phyloP scores from a whole-genome alignment of 78 protist genomes.

The Tieghemostelium lacteum region DNA sequence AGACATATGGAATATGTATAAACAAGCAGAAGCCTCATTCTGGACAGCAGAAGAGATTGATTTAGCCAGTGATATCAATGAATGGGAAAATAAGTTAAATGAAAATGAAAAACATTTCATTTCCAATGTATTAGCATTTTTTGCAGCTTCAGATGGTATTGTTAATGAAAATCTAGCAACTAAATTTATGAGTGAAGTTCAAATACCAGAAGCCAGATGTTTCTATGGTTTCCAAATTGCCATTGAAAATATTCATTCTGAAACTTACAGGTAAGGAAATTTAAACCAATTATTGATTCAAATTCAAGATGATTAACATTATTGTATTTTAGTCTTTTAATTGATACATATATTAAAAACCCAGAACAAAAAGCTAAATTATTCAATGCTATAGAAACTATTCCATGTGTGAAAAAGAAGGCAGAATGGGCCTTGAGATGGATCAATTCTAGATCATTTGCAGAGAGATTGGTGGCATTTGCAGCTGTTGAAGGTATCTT shows the following conservation, averaged over 20 bases:
- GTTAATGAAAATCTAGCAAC: conserved; percentile 97
- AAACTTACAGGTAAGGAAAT: conserved; percentile 86
- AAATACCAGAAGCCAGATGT: conserved; percentile 98
- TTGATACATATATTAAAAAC: conserved; percentile 96
- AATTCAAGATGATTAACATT: not conserved
- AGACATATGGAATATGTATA: conserved; percentile 95
- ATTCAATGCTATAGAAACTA: conserved; percentile 94
- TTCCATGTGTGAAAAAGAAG: conserved; percentile 95
- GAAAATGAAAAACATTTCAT: conserved; percentile 96
- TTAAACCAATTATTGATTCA: not conserved
- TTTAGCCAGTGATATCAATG: conserved; percentile 85
- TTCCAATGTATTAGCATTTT: conserved; percentile 96
- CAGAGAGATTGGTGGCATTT: conserved; percentile 97
- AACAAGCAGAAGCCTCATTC: conserved; percentile 95
- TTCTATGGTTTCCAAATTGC: conserved; percentile 99
- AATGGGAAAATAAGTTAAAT: conserved; percentile 91
- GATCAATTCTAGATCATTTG: conserved; percentile 92
- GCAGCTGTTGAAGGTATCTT: conserved; percentile 99
- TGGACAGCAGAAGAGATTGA: conserved; percentile 99
- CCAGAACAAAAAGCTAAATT: conserved; percentile 81
- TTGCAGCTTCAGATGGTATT: conserved; percentile 98
- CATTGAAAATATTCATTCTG: conserved; percentile 98
- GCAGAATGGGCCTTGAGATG: conserved; percentile 98
- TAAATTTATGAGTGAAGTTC: conserved; percentile 95
- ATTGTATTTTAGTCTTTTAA: conserved; percentile 79